Base-by-base conservation (phyloP, 2,329 filamentous ascomycete genomes). In the Coleophoma eucalyptorum region DNA sequence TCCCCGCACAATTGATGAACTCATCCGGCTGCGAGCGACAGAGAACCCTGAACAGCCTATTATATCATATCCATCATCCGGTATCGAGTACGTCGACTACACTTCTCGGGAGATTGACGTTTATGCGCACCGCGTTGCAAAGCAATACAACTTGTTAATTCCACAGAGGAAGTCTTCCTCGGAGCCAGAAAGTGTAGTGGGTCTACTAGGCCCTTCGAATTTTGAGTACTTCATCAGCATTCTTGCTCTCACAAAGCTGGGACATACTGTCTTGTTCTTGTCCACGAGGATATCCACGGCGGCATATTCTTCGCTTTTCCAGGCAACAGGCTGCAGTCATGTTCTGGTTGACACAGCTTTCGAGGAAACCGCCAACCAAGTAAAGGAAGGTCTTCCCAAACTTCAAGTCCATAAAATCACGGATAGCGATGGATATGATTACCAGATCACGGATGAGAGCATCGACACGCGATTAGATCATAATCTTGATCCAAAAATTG, bases 391-490 rank as follows among this genome's bases (percentile, higher is more conserved):
- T 8, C 37, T 62, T 16, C 56, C 60, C 0, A 49, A 40, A 8
- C 42, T 65, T 5, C 55, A 63, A 38, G 55, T 65, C 57, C 60
- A 67, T 58, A 54, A 60, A 37, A 67, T 63, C 55, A 76, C 73
- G 2, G 73, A 70, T 16, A 5, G n/a, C 78, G 79, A 3, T 77
- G 72, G 1, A 81, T 80, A 1, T 78, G 78, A 0, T 68, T 81
- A 11, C 78, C 78, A 0, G 81, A 81, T 43, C 35, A 13, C 18
- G 10, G 51, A 78, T 78, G 48, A 77, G 71, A 48, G 76, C 71
- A 55, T 72, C 77, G 38, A 78, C 73, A 4, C 77, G 82, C 47
- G 69, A 69, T 21, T 74, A 70, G 26, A 64, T 79, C 48, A 67
- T 65, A 13, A 76, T 73, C 49, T 76, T 20, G 60, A 67, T 20